phyloP scores from a whole-genome alignment of 306 rosid genomes.

The Cyclanthera cordifolia region DNA sequence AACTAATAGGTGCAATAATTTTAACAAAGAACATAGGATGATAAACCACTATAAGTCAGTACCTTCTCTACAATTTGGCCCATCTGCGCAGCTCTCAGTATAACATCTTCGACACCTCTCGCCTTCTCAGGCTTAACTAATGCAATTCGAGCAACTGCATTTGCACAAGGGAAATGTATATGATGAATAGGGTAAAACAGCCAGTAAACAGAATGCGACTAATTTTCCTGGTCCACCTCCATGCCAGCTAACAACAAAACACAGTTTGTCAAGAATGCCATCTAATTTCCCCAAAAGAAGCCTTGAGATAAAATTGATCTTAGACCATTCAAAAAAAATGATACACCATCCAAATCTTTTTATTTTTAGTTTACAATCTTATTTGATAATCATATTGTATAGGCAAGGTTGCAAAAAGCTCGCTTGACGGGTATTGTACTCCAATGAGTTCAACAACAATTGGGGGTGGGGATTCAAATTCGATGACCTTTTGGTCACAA shows the following conservation, averaged over 20 bases:
- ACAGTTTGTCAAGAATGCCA: background rate
- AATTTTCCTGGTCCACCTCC: background rate
- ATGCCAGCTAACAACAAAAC: background rate
- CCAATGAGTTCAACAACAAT: too few relatives aligned
- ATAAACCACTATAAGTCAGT: slow-evolving; percentile 9
- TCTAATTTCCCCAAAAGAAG: background rate
- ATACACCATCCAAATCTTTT: background rate
- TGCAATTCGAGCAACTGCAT: slow-evolving; percentile 76
- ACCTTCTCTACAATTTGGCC: slow-evolving; percentile 92
- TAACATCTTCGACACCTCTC: slow-evolving; percentile 91
- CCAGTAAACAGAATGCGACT: background rate
- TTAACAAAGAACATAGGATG: background rate
- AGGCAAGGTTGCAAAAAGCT: background rate
- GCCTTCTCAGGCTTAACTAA: slow-evolving; percentile 98
- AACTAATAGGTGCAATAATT: background rate
- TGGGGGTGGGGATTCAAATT: too few relatives aligned
- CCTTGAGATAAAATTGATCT: background rate
- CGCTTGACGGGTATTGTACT: background rate
- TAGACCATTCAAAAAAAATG: background rate
- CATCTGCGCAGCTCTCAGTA: slow-evolving; percentile 84
- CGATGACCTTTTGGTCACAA: too few relatives aligned
- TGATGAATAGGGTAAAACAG: background rate
- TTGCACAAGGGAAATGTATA: background rate
- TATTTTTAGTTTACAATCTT: background rate
- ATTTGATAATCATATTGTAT: background rate